These are phyloP conservation scores for Lepraria neglecta DNA, from an alignment of 495 filamentous ascomycete species.

Conservation along the genomic window DNA sequence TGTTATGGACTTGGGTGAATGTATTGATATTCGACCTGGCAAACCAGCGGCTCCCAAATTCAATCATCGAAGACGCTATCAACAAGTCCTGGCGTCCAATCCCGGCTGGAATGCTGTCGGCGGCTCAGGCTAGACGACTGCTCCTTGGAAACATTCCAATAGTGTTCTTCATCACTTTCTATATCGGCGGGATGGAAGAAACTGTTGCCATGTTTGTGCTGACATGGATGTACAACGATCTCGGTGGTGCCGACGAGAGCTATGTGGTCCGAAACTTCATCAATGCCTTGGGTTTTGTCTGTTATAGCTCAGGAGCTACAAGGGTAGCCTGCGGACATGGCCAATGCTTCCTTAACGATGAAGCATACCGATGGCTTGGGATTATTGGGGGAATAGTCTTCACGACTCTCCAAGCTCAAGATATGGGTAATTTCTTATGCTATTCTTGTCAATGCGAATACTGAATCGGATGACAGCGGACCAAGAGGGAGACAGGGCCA, in stretches of 20 bases:
- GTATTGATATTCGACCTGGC: slow-evolving; percentile 41
- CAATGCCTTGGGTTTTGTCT: slow-evolving; percentile 38
- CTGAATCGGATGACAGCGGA: slow-evolving; percentile 28
- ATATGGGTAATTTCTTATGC: slow-evolving; percentile 31
- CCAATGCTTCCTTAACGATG: slow-evolving; percentile 20
- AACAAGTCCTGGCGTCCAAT: slow-evolving; percentile 59
- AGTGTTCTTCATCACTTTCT: slow-evolving; percentile 29
- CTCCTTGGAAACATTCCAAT: slow-evolving; percentile 37
- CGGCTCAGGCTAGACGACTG: slow-evolving; percentile 33
- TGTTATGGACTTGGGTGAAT: slow-evolving; percentile 31
- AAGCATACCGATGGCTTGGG: slow-evolving; percentile 37
- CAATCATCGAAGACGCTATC: slow-evolving; percentile 45
- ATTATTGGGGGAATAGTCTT: slow-evolving; percentile 42
- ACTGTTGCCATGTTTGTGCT: slow-evolving; percentile 35
- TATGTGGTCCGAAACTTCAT: slow-evolving; percentile 39
- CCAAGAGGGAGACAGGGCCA: slow-evolving; percentile 40
- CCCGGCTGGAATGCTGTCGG: slow-evolving; percentile 37
- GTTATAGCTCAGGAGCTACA: slow-evolving; percentile 34
- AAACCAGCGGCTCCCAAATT: slow-evolving; percentile 45
- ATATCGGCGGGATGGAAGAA: slow-evolving; percentile 36
- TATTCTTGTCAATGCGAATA: not conserved
- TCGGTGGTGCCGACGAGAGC: slow-evolving; percentile 42
- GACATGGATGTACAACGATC: slow-evolving; percentile 51
- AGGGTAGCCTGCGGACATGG: slow-evolving; percentile 22
- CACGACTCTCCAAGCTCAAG: slow-evolving; percentile 49